Percentiles rank a stretch among this genome's conserved stretches.
phyloP scores from a whole-genome alignment of 805 yeast species.

The Candida insectalens region DNA sequence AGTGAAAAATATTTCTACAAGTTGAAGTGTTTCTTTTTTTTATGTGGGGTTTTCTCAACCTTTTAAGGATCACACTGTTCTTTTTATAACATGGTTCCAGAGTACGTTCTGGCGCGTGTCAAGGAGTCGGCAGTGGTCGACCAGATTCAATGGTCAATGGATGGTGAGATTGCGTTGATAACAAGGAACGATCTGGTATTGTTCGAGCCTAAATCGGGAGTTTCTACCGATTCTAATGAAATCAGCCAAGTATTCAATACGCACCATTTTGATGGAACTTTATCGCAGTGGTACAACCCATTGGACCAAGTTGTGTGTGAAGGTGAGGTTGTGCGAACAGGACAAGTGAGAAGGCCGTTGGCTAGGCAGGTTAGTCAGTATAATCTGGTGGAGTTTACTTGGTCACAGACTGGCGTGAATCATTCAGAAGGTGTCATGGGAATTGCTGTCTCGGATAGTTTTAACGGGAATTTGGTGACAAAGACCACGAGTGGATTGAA shows the following conservation, averaged over 20 bases:
- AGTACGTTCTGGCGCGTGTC: background rate
- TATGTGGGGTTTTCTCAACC: no score
- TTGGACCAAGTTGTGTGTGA: slow-evolving; percentile 4
- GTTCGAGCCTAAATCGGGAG: slow-evolving; percentile 3
- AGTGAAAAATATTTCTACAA: no score
- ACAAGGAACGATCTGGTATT: slow-evolving; percentile 7
- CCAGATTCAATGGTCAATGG: slow-evolving; percentile 6
- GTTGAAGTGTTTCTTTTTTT: no score
- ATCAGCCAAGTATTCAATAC: slow-evolving; percentile 6
- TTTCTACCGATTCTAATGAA: slow-evolving; percentile 1
- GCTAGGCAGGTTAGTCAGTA: slow-evolving; percentile 3
- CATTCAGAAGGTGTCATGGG: slow-evolving; percentile 4
- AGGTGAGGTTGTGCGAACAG: slow-evolving; percentile 6
- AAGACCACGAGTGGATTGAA: slow-evolving; percentile 6
- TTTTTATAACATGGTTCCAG: no score
- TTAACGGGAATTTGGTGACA: slow-evolving; percentile 8
- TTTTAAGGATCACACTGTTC: no score
- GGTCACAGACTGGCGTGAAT: slow-evolving; percentile 10
- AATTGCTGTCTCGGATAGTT: slow-evolving; percentile 8
- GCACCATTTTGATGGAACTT: slow-evolving; percentile 5
- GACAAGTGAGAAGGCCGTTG: slow-evolving; percentile 5
- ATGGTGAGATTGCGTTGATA: slow-evolving; percentile 8
- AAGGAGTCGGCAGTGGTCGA: background rate
- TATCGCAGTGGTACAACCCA: slow-evolving; percentile 5
- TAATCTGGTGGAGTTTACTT: slow-evolving; percentile 3